Evolutionary conservation across 768 basidiomycete species (phyloP), one percentile per base, ranked within the genome.

Genomic region (Panellus pusillus): DNA sequence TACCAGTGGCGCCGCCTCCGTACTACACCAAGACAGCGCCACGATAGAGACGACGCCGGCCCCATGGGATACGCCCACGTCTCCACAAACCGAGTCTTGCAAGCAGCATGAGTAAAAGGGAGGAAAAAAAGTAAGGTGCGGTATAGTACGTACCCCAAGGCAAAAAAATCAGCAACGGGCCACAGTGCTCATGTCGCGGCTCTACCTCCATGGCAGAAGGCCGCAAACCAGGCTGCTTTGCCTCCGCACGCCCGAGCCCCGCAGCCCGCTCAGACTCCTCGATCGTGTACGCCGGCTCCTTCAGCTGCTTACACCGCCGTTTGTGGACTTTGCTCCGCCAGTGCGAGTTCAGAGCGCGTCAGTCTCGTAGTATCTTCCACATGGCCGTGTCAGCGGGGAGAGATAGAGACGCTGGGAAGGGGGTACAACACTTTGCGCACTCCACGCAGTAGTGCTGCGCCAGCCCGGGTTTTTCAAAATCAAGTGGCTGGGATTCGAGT

Each of bases 371-470:
- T 92, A 87, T 70, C 90, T 92, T 5, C 11, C 17, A 24, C 41
- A 28, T 24, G 24, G 27, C 14, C 38, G 6, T n/a, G 47, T 39
- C 12, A 46, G 27, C 40, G 17, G 7, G 32, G 32, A 24, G 48
- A 28, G 35, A 35, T 49, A 13, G 35, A 20, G 47, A n/a, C 2
- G 38, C n/a, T 11, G 39, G 11, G 6, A 24, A n/a, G 42, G 48
- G 17, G 29, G 24, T 24, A n/a, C n/a, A 72, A 84, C 65, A 69
- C 93, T 85, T 90, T 93, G 93, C 92, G 64, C 95, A 98, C 73
- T 97, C 95, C 1, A 98, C 90, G 65, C 94, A 97, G 67, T 97
- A 97, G 68, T 97, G 93, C 69, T 98, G 94, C 5, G 83, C 94
- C 27, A 98, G 76, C 52, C n/a, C 95, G 12, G 95, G 94, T 65